phyloP scores from a whole-genome alignment of 352 stramenopile genomes.

The Halophytophthora polymorphica region DNA sequence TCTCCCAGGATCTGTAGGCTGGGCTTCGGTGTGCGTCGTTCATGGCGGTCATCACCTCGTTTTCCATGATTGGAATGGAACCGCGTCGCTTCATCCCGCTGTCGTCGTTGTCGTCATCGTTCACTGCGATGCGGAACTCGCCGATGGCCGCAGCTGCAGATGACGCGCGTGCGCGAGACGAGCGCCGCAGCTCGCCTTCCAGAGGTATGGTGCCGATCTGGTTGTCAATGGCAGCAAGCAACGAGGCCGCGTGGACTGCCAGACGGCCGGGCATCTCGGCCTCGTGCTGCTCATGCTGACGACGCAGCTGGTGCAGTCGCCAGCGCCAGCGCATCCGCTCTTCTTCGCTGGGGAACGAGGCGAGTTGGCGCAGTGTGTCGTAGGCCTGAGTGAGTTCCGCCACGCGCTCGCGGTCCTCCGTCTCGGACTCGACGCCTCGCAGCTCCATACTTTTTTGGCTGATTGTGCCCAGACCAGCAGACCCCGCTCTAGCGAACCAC shows the following conservation, averaged over 20 bases:
- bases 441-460: neutral
- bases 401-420: conserved; percentile 16
- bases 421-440: neutral
- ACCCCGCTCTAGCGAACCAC: neutral
- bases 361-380: conserved; percentile 15
- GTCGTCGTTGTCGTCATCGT: conserved; percentile 13
- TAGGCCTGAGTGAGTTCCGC: conserved; percentile 23
- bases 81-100: conserved; percentile 9
- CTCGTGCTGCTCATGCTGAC: conserved; percentile 27
- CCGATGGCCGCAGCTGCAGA: conserved; percentile 14
- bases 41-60: conserved; percentile 16
- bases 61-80: conserved; percentile 38
- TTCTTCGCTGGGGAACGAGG: conserved; percentile 26
- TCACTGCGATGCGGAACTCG: conserved; percentile 22
- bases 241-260: conserved; percentile 16
- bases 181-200: conserved; percentile 14
- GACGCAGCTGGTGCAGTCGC: conserved; percentile 32
- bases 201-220: conserved; percentile 28
- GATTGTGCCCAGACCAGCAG: no score
- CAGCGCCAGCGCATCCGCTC: conserved; percentile 39
- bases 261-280: conserved; percentile 19
- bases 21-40: conserved; percentile 17
- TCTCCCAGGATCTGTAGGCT: conserved; percentile 20
- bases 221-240: conserved; percentile 29
- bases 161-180: conserved; percentile 3